phyloP scores from a whole-genome alignment of 2,329 filamentous ascomycete species.

The Trichoderma semiorbis region DNA sequence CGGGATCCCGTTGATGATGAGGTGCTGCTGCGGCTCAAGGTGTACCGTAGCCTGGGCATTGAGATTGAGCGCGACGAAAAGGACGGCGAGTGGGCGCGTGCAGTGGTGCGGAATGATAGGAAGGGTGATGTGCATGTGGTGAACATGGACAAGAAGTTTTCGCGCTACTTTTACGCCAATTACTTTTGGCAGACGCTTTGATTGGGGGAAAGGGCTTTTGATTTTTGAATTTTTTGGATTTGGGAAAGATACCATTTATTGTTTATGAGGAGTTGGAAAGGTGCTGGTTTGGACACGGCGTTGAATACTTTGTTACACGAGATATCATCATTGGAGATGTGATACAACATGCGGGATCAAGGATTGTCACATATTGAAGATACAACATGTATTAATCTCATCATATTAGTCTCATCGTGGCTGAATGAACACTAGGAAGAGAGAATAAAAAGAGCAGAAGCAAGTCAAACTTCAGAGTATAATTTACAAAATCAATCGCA shows the following conservation, averaged over 20 bases:
- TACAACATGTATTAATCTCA: background rate
- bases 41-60: conserved; percentile 88
- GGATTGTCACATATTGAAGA: background rate
- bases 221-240: background rate
- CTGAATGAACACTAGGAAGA: background rate
- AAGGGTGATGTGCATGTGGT: conserved; percentile 94
- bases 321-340: background rate
- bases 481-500: background rate
- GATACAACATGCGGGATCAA: background rate
- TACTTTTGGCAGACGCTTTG: conserved; percentile 91
- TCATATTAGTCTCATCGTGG: background rate
- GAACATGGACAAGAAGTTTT: conserved; percentile 90
- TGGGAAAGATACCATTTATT: conserved; percentile 11
- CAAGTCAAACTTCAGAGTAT: background rate
- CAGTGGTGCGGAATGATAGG: conserved; percentile 76
- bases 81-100: conserved; percentile 77
- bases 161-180: conserved; percentile 86
- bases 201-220: conserved; percentile 16
- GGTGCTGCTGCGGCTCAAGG: conserved; percentile 73
- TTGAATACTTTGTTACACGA: background rate
- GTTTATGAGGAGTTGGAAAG: background rate
- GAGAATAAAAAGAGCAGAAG: background rate
- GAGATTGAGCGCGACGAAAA: conserved; percentile 75
- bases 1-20: conserved; percentile 57
- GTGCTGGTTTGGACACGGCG: background rate